Base-by-base conservation (phyloP, 352 stramenopile genomes). In the Pythium aphanidermatum region DNA sequence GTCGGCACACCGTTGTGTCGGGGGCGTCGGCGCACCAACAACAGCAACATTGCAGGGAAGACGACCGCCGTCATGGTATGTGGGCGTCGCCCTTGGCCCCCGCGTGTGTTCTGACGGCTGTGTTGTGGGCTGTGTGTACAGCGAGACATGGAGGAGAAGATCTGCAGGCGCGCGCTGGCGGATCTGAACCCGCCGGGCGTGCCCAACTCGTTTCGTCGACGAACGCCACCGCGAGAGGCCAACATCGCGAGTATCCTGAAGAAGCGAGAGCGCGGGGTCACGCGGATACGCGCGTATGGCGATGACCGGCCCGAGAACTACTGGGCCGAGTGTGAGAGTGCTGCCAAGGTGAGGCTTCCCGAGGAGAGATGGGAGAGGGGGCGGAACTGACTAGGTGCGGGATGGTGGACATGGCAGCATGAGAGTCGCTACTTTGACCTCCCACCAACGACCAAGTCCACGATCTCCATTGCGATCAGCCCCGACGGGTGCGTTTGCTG, bases 401-500 rank as follows among this genome's bases (percentile, higher is more conserved):
- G 34, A 39, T n/a, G 2, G 8, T 33, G 11, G 12, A 25, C 19
- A 34, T 33, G 21, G 23, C 37, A 93, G 81, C 81, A 93, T 38
- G 68, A 89, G 46, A 91, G 81, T 49, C 70, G 69, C 24, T 93
- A 93, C 51, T 91, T 90, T 54, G 78, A 93, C 38, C 55, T 93
- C 26, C 81, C 81, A 14, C 74, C 80, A 36, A 93, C 77, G 31
- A 93, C 81, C 57, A 89, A 90, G 55, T 93, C 81, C 8, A 90
- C 81, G 19, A 93, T 93, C 41, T 93, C 81, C 21, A 93, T 93
- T 37, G 78, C 81, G 25, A 89, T 93, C 50, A 91, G 78, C 68
- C 78, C 81, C 16, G 77, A 93, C 46, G 81, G 81, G 81, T 92
- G 41, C 33, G 55, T 39, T 21, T 35, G 5, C 19, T 14, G n/a